These are phyloP conservation scores for Austropuccinia psidii DNA, from an alignment of 1,284 basidiomycete species.

Conservation along the genomic window DNA sequence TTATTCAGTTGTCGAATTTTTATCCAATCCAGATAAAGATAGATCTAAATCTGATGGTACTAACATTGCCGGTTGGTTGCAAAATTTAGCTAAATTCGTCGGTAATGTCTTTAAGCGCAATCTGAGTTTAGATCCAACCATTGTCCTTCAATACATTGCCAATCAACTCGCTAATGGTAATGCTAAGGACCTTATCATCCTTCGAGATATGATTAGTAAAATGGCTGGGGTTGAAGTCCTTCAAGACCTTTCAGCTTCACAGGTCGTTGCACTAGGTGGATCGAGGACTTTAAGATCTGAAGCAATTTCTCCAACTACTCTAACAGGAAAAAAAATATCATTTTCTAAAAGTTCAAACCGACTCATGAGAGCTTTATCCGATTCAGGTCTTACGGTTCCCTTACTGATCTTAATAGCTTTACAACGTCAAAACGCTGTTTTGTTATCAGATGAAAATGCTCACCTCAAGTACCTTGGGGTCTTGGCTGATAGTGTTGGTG, in stretches of 20 bases:
- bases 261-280: conserved; percentile 80
- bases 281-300: conserved; percentile 80
- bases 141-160: conserved; percentile 79
- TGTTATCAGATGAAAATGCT: conserved; percentile 57
- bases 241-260: conserved; percentile 68
- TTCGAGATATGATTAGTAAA: conserved; percentile 85
- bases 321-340: conserved; percentile 43
- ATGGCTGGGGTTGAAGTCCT: conserved; percentile 92
- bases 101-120: conserved; percentile 86
- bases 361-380: conserved; percentile 63
- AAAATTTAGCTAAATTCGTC: conserved; percentile 85
- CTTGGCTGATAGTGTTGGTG: conserved; percentile 67
- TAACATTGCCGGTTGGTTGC: conserved; percentile 83
- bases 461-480: conserved; percentile 76
- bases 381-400: conserved; percentile 65
- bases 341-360: conserved; percentile 50
- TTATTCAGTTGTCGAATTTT: conserved; percentile 75
- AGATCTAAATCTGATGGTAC: conserved; percentile 87
- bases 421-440: conserved; percentile 72
- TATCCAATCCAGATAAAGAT: conserved; percentile 70
- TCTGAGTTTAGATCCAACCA: conserved; percentile 65
- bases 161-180: conserved; percentile 78
- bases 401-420: conserved; percentile 80
- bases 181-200: conserved; percentile 78
- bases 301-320: conserved; percentile 53